phyloP scores from a whole-genome alignment of 2,329 filamentous ascomycete genomes.

The Emericellopsis atlantica region DNA sequence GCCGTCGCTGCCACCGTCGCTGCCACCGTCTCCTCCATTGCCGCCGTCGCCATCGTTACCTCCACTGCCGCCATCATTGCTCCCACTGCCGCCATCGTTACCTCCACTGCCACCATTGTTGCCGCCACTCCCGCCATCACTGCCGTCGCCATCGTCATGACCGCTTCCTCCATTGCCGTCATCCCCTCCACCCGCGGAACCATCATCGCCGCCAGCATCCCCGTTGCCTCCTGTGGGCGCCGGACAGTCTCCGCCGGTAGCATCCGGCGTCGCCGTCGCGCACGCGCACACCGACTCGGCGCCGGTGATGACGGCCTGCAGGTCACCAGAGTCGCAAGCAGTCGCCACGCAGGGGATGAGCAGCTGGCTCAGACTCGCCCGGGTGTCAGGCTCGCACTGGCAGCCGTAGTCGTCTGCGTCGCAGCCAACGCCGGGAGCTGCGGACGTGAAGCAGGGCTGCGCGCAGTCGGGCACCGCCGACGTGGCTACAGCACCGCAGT shows the following conservation, averaged over 20 bases:
- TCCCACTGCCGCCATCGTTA: background rate
- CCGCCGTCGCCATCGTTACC: background rate
- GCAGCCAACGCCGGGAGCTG: conserved; percentile 13
- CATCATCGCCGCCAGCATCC: conserved; percentile 2
- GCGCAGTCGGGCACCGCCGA: conserved; percentile 13
- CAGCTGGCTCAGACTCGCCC: conserved; percentile 7
- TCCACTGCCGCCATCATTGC: background rate
- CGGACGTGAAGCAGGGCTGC: conserved; percentile 13
- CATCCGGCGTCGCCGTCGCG: conserved; percentile 3
- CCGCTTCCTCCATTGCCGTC: conserved; percentile 1
- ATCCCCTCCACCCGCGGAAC: background rate
- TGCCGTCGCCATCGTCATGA: background rate
- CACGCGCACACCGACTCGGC: conserved; percentile 5
- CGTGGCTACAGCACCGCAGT: conserved; percentile 13
- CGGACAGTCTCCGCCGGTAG: conserved; percentile 4
- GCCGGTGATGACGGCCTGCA: conserved; percentile 9
- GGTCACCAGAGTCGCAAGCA: conserved; percentile 6
- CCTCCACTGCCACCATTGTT: background rate
- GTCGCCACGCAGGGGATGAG: conserved; percentile 11
- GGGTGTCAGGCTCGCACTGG: conserved; percentile 10
- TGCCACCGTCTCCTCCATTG: conserved; percentile 1
- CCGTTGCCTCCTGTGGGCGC: background rate
- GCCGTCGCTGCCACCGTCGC: background rate
- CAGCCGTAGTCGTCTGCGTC: conserved; percentile 12
- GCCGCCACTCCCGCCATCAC: background rate